These are phyloP conservation scores for Athelia sp. DNA, from an alignment of 1,284 basidiomycete genomes.

Conservation along the genomic window DNA sequence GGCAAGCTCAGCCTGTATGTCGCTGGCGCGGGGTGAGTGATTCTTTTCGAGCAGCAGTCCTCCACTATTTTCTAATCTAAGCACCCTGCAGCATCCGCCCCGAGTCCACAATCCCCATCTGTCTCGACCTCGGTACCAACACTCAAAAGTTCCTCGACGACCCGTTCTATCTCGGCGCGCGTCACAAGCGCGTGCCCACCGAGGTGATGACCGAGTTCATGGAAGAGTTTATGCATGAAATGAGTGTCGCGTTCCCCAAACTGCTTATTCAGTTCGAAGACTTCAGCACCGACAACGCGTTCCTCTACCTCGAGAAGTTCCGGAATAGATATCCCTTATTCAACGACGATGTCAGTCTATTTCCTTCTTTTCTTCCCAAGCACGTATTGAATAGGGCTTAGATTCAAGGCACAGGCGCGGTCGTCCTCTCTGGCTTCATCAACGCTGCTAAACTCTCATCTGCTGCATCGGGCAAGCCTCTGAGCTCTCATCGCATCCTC, in stretches of 20 bases:
- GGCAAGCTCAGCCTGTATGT: constrained; percentile 93
- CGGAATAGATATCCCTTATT: constrained; percentile 75
- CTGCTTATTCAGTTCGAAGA: constrained; percentile 93
- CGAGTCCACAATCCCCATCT: constrained; percentile 81
- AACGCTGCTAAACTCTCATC: constrained; percentile 82
- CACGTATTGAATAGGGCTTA: no score
- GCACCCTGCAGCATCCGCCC: constrained; percentile 67
- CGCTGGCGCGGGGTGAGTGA: constrained; percentile 73
- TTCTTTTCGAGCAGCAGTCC: background rate
- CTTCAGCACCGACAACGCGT: constrained; percentile 85
- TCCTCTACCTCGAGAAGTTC: constrained; percentile 76
- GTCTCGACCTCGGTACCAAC: constrained; percentile 85
- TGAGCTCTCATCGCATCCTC: constrained; percentile 80
- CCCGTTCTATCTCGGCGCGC: constrained; percentile 86
- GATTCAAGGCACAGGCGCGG: constrained; percentile 85
- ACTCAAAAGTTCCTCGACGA: constrained; percentile 80
- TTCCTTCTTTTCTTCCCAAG: background rate
- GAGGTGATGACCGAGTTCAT: constrained; percentile 77
- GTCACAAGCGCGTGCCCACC: constrained; percentile 64
- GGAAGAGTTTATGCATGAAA: constrained; percentile 91
- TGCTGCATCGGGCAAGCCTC: constrained; percentile 62
- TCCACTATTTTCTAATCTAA: background rate
- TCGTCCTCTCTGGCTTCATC: constrained; percentile 87
- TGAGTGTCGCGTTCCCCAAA: constrained; percentile 72
- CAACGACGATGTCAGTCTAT: constrained; percentile 67